phyloP scores from a whole-genome alignment of 345 rosid species.

The Hevea brasiliensis region DNA sequence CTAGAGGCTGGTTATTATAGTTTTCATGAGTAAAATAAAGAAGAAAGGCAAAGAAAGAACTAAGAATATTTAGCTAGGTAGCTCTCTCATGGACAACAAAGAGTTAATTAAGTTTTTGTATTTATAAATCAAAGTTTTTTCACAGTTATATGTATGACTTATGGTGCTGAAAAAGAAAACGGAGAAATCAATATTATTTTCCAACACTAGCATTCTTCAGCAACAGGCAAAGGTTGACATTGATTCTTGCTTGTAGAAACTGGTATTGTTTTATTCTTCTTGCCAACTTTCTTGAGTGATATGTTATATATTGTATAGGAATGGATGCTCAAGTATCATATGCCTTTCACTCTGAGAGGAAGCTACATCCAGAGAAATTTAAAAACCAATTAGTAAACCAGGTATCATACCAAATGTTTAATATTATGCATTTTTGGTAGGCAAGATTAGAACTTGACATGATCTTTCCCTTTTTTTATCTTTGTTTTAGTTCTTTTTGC shows the following conservation, averaged over 20 bases:
- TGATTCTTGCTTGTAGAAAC: not conserved
- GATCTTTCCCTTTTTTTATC: not conserved
- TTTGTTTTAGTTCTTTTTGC: not conserved
- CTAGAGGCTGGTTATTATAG: too few species aligned
- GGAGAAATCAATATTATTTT: not conserved
- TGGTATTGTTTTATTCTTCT: not conserved
- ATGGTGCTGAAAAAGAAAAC: too few species aligned
- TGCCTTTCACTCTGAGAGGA: slow-evolving; percentile 71
- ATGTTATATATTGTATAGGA: slow-evolving; percentile 39
- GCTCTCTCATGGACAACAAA: too few species aligned
- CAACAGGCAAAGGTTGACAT: not conserved
- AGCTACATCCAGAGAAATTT: slow-evolving; percentile 63
- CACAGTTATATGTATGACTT: too few species aligned
- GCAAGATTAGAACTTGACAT: too few species aligned
- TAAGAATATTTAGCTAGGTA: too few species aligned
- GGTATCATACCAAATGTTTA: slow-evolving; percentile 27
- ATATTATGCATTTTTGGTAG: too few species aligned
- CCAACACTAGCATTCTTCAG: not conserved
- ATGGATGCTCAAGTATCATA: slow-evolving; percentile 81
- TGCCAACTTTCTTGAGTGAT: slow-evolving; percentile 1
- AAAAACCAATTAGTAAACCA: slow-evolving; percentile 65
- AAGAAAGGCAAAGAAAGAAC: too few species aligned
- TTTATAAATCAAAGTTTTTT: too few species aligned
- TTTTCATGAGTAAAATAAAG: too few species aligned
- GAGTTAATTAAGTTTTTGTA: too few species aligned